phyloP scores from a whole-genome alignment of 495 filamentous ascomycete species.

The Penicillium riverlandense region DNA sequence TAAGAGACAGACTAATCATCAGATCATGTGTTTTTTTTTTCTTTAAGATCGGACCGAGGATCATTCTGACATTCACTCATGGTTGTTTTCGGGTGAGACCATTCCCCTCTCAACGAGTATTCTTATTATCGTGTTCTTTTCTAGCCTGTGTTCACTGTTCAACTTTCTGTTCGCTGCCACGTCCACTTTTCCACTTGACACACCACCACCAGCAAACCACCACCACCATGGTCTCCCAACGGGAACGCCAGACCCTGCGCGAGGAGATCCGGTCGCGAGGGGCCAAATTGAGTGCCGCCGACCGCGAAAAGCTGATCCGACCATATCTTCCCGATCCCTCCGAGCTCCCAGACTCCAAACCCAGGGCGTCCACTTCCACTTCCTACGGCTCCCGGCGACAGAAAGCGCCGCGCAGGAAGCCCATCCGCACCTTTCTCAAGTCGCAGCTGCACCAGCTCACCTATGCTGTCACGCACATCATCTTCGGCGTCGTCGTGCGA shows the following conservation, averaged over 20 bases:
- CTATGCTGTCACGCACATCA: constrained; percentile 64
- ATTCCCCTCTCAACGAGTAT: too few species aligned
- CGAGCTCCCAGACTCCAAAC: constrained; percentile 12
- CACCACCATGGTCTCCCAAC: constrained; percentile 44
- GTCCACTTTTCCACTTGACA: too few species aligned
- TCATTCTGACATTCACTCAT: too few species aligned
- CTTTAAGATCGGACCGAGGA: too few species aligned
- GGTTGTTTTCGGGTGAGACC: too few species aligned
- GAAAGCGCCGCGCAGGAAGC: constrained; percentile 29
- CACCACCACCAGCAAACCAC: not conserved
- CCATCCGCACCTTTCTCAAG: constrained; percentile 62
- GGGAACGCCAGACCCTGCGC: constrained; percentile 53
- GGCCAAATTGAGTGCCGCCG: constrained; percentile 50
- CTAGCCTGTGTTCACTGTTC: too few species aligned
- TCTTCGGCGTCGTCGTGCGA: constrained; percentile 84
- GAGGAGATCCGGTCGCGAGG: constrained; percentile 54
- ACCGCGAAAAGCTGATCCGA: constrained; percentile 66
- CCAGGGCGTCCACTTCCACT: not conserved
- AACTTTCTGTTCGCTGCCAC: too few species aligned
- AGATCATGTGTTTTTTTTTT: too few species aligned
- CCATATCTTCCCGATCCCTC: constrained; percentile 67
- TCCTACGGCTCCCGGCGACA: constrained; percentile 17
- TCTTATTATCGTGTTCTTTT: too few species aligned
- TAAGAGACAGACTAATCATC: too few species aligned
- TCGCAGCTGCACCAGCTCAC: constrained; percentile 59